Percentiles rank a stretch among this genome's conserved stretches.
Conservation (phyloP, 257 asterid genomes). For the Solanum bulbocastanum region DNA sequence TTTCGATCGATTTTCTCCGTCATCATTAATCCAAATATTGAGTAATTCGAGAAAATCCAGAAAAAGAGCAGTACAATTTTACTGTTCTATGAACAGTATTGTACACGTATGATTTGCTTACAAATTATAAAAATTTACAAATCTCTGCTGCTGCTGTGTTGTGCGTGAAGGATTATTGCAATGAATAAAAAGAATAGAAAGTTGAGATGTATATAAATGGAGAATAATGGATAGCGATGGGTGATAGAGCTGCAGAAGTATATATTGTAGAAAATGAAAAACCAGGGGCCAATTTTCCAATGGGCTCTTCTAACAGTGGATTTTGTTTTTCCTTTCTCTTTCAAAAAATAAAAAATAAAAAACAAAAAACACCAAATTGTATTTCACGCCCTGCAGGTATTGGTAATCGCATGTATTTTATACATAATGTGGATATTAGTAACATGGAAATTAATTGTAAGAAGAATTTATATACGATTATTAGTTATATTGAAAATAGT, state of each 20-base stretch:
- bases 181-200: too few relatives aligned
- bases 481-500: too few relatives aligned
- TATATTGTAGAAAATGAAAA: not conserved
- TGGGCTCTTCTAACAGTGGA: constrained; percentile 2
- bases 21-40: not conserved
- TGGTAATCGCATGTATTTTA: too few relatives aligned
- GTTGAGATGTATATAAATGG: not conserved
- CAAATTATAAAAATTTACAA: not conserved
- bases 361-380: not conserved
- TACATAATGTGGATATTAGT: too few relatives aligned
- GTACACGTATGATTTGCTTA: not conserved
- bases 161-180: not conserved
- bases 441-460: too few relatives aligned
- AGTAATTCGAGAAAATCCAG: not conserved
- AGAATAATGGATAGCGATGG: not conserved
- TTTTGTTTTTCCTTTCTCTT: not conserved
- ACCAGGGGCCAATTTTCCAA: constrained; percentile 6
- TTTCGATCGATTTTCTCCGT: not conserved
- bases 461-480: too few relatives aligned
- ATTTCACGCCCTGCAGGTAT: too few relatives aligned
- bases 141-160: not conserved
- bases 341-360: too few relatives aligned
- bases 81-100: not conserved
- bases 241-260: not conserved
- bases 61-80: not conserved